Evolutionary conservation across 257 asterid species (phyloP), one percentile per base, ranked within the genome.

Genomic region (Lithospermum erythrorhizon): DNA sequence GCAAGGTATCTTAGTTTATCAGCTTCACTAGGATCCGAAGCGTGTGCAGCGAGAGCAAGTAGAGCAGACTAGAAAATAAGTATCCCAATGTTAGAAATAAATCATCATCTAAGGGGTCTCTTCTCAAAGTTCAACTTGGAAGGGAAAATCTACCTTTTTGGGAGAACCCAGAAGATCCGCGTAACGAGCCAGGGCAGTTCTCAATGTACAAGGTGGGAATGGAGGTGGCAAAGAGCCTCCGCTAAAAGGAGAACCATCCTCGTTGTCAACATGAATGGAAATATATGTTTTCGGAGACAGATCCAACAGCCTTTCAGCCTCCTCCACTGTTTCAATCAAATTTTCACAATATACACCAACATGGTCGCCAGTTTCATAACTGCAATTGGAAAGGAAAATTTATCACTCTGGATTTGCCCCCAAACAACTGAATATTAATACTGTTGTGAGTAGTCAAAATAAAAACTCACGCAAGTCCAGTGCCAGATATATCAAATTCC

Each of bases 301-400:
- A 63, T 75, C 75, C 55, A 93, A 78, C 58, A 93, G 60, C 63
- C 82, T 75, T 66, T 84, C 99, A 37, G 99, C 97, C 75, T 93
- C 97, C 75, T 83, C 97, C 13, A 89, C 99, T 4, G 79, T 80
- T 77, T 89, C 97, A 59, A 78, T 56, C 69, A 77, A 64, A 76
- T 93, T 93, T 69, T 93, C 99, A 72, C 94, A 84, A 83, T 64
- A 83, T 54, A 93, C 96, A 65, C 99, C 97, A 18, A 89, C 94
- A 65, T 93, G 99, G 65, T 93, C 99, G 30, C 99, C 99, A 1
- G 99, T 93, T 75, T 87, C 97, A 57, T 93, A 93, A 53, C 99
- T 93, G 83, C 70, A 64, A 49, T 64, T 58, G 19, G 9, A 35
- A 35, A 21, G 9, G 22, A 51, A 61, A 37, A 15, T 19, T 22